Evolutionary conservation across 2,329 filamentous ascomycete species (phyloP).

Genomic region (Monosporascus sp.): DNA sequence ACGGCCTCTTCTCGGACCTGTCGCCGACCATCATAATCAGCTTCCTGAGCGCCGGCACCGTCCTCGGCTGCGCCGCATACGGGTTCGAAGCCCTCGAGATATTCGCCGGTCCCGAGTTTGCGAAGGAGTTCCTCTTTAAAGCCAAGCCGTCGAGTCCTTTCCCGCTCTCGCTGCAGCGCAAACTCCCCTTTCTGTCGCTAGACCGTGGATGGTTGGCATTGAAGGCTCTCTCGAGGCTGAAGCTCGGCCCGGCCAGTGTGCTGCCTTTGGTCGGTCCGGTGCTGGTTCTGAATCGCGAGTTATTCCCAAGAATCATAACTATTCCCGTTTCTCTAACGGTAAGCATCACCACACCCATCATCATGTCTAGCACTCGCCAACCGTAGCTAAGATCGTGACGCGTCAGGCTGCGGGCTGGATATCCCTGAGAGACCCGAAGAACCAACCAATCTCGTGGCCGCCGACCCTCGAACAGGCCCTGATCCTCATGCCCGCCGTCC

Average conservation of each 20-base stretch:
- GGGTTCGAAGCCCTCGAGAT: slow-evolving; percentile 43
- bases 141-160: slow-evolving; percentile 5
- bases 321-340: slow-evolving; percentile 26
- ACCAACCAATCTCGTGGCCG: slow-evolving; percentile 45
- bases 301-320: slow-evolving; percentile 45
- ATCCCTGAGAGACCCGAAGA: slow-evolving; percentile 34
- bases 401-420: not conserved
- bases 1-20: slow-evolving; percentile 47
- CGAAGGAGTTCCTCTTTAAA: slow-evolving; percentile 34
- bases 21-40: slow-evolving; percentile 61
- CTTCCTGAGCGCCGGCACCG: slow-evolving; percentile 46
- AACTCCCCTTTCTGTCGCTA: not conserved
- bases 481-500: slow-evolving; percentile 40
- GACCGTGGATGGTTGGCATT: not conserved
- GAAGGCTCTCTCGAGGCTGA: slow-evolving; percentile 4
- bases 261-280: slow-evolving; percentile 63
- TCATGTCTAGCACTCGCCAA: not conserved
- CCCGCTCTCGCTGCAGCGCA: slow-evolving; percentile 1
- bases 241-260: slow-evolving; percentile 17
- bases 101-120: slow-evolving; percentile 45
- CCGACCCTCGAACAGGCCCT: slow-evolving; percentile 48
- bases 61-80: slow-evolving; percentile 49
- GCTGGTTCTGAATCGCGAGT: slow-evolving; percentile 62
- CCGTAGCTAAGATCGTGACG: not conserved
- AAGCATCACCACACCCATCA: slow-evolving; percentile 4